phyloP scores from a whole-genome alignment of 2,329 filamentous ascomycete species.

The Scedosporium minutisporum region DNA sequence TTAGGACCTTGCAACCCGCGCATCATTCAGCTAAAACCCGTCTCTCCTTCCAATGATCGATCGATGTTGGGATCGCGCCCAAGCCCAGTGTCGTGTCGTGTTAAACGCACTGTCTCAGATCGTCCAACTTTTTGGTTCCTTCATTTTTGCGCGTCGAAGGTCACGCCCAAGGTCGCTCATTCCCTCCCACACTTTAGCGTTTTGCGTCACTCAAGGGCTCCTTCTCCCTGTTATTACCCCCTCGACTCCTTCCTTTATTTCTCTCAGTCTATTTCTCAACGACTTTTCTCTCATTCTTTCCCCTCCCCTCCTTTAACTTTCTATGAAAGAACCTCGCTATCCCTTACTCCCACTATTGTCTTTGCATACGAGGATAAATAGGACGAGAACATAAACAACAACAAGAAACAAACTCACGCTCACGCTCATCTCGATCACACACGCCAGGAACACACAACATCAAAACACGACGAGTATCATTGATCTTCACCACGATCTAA shows the following conservation, averaged over 20 bases:
- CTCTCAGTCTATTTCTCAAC: neutral
- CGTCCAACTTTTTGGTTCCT: neutral
- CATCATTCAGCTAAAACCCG: no score
- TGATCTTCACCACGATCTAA: neutral
- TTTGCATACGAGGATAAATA: neutral
- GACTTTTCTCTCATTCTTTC: neutral
- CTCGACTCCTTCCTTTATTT: no score
- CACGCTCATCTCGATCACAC: neutral
- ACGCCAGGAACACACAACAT: neutral
- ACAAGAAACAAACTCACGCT: neutral
- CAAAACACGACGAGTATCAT: neutral
- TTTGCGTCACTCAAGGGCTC: no score
- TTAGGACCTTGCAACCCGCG: neutral
- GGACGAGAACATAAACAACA: neutral
- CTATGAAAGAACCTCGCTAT: neutral
- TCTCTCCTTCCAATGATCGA: no score
- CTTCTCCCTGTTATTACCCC: no score
- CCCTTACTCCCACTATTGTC: neutral
- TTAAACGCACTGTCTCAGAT: neutral
- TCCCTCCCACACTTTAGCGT: no score
- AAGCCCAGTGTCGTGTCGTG: neutral
- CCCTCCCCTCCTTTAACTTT: neutral
- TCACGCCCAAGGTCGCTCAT: no score
- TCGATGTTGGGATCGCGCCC: neutral
- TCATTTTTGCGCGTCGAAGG: neutral